Evolutionary conservation across 2,329 filamentous ascomycete species (phyloP), one percentile per base, ranked within the genome.

Genomic region (Talaromyces sp.): DNA sequence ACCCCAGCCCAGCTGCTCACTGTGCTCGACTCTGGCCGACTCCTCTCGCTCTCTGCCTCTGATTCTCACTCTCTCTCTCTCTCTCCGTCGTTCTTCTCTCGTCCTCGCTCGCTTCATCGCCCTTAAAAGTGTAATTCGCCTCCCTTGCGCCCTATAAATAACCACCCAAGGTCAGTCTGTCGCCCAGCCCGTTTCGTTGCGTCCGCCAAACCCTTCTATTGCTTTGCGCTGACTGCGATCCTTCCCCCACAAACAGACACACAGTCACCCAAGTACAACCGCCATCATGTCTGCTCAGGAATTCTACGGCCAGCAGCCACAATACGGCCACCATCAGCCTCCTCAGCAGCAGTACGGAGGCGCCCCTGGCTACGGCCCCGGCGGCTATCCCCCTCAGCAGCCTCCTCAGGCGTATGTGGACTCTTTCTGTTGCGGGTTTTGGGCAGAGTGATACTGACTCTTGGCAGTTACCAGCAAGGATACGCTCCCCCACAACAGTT

Each of bases 211-310:
- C 17, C 29, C 14, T 21, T 41, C 29, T 6, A 35, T 41, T 21
- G 29, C 29, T 55, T 24, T 29, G 29, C 17, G 17, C 53, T 38
- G 35, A 38, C n/a, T 38, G 17, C 35, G 35, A n/a, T n/a, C 17
- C 17, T 38, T 35, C 14, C 35, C 35, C 35, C 6, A 8, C 35
- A 38, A 8, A 38, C 35, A n/a, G 29, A 24, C 27, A 32, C 41
- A 26, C 50, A 53, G 17, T 35, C 32, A 54, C 17, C 52, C 12
- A 55, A n/a, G 9, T 50, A 27, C 32, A 10, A 57, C 21, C 17
- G 52, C 59, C 54, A 64, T 31, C 27, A 80, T 80, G 78, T 72
- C 77, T 54, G 72, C 68, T 65, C 75, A 78, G 67, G 68, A 68
- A 31, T 78, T 78, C 66, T 79, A 79, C 67, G 64, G 67, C 50